phyloP scores from a whole-genome alignment of 345 rosid species.

The Bretschneidera sinensis region DNA sequence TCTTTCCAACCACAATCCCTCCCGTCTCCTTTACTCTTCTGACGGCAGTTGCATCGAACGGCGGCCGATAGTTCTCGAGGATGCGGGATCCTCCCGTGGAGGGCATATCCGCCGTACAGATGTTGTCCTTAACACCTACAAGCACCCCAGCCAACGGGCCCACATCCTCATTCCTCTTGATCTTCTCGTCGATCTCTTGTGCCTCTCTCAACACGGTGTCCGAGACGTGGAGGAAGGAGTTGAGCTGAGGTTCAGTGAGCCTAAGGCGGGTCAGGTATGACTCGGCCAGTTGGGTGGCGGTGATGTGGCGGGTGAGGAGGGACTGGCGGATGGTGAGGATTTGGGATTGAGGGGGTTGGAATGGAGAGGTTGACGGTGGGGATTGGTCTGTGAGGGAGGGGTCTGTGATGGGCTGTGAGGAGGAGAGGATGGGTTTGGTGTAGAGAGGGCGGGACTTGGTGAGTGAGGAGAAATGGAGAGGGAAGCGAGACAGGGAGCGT shows the following conservation, averaged over 20 bases:
- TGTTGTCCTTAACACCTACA: constrained; percentile 81
- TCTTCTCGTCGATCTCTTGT: constrained; percentile 40
- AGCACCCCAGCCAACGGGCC: constrained; percentile 81
- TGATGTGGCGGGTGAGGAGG: constrained; percentile 58
- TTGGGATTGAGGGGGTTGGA: constrained; percentile 59
- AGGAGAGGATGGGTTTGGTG: constrained; percentile 6
- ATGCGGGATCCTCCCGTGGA: constrained; percentile 80
- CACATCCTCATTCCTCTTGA: constrained; percentile 47
- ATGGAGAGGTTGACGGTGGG: constrained; percentile 32
- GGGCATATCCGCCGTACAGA: constrained; percentile 84
- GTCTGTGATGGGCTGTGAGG: constrained; percentile 22
- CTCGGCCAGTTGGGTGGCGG: constrained; percentile 63
- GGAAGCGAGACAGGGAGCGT: constrained; percentile 43
- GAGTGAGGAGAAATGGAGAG: constrained; percentile 29
- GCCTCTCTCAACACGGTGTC: constrained; percentile 52
- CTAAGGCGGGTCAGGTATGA: constrained; percentile 65
- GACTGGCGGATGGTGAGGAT: constrained; percentile 66
- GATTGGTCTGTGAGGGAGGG: constrained; percentile 20
- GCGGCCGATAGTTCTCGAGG: constrained; percentile 62
- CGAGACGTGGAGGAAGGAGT: constrained; percentile 73
- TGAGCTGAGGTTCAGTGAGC: constrained; percentile 68
- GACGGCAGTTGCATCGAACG: constrained; percentile 79
- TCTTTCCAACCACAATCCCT: constrained; percentile 80
- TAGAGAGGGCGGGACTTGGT: constrained; percentile 20
- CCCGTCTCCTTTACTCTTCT: constrained; percentile 60